Evolutionary conservation across 2,329 filamentous ascomycete species (phyloP), one percentile per base, ranked within the genome.

Genomic region (Fusarium subtropicale): DNA sequence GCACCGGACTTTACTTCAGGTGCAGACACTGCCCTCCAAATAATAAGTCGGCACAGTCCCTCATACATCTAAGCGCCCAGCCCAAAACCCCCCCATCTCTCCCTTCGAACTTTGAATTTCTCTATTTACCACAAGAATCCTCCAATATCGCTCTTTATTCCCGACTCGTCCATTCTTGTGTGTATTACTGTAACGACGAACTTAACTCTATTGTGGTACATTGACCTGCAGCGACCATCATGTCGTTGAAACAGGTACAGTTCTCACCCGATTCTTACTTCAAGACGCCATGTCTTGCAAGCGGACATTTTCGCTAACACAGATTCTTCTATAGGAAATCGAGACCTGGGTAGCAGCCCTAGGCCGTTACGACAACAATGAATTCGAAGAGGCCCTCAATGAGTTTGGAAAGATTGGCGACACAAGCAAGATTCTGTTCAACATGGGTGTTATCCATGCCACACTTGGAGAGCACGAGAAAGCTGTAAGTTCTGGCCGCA

Each of bases 401-500:
- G 88, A 92, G 65, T 98, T 99, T 77, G 92, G 93, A 68, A 88
- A 86, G 73, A 97, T 99, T 76, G 87, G 92, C 66, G 96, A 98
- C 79, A 99, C 96, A 0, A 97, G 96, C 74, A 98, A 97, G 85
- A 99, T 99, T 68, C 85, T 97, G 66, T 99, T 99, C 85, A 99
- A 99, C 77, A 97, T 95, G 81, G 96, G 96, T 73, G 95, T 99
- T 39, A 98, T 99, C 75, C 92, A 97, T 83, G 96, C 96, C 39
- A 98, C 96, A 0, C 85, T 99, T 20, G 96, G 96, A 73, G 94
- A 98, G 79, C 96, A 99, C 81, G 92, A 95, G 79, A 94, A 93
- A 84, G 96, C 96, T 77, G 95, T 97, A 85, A 80, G 93, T 86
- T 30, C 39, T 26, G 20, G 38, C 24, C 15, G 22, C 30, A 51